Conservation (phyloP, 2,329 filamentous ascomycete genomes). For the Chaetomiaceae sp. region DNA sequence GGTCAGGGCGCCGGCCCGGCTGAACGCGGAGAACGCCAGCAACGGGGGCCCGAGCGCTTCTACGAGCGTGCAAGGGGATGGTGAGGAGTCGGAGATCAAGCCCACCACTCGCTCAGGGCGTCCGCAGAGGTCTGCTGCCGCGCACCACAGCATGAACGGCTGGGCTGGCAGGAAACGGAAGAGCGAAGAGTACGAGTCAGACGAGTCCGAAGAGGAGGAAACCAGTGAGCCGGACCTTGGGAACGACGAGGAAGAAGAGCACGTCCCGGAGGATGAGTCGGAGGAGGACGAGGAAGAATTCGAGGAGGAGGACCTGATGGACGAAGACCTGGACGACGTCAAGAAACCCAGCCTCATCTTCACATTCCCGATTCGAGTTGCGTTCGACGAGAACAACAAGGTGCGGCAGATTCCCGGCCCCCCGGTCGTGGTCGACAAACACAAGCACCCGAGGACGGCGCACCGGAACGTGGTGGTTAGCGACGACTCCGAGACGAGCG, state of each 20-base stretch:
- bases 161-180: slow-evolving; percentile 40
- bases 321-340: slow-evolving; percentile 46
- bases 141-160: slow-evolving; percentile 47
- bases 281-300: slow-evolving; percentile 54
- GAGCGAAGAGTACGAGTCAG: slow-evolving; percentile 51
- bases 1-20: slow-evolving; percentile 63
- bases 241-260: slow-evolving; percentile 67
- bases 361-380: slow-evolving; percentile 57
- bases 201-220: slow-evolving; percentile 61
- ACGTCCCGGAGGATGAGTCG: slow-evolving; percentile 55
- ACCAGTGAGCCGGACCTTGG: slow-evolving; percentile 71
- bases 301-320: slow-evolving; percentile 48
- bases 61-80: slow-evolving; percentile 45
- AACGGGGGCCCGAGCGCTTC: slow-evolving; percentile 43
- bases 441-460: slow-evolving; percentile 20
- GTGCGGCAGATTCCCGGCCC: slow-evolving; percentile 31
- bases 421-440: slow-evolving; percentile 12
- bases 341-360: slow-evolving; percentile 61
- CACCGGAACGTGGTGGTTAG: slow-evolving; percentile 26
- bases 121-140: slow-evolving; percentile 48
- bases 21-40: slow-evolving; percentile 56
- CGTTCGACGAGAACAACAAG: slow-evolving; percentile 35
- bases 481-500: slow-evolving; percentile 24
- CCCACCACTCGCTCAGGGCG: slow-evolving; percentile 45
- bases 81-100: slow-evolving; percentile 33